Percentiles rank a stretch among this genome's conserved stretches.
Conservation (phyloP, 1,139 yeast species). For the Suhomyces choctaworum region DNA sequence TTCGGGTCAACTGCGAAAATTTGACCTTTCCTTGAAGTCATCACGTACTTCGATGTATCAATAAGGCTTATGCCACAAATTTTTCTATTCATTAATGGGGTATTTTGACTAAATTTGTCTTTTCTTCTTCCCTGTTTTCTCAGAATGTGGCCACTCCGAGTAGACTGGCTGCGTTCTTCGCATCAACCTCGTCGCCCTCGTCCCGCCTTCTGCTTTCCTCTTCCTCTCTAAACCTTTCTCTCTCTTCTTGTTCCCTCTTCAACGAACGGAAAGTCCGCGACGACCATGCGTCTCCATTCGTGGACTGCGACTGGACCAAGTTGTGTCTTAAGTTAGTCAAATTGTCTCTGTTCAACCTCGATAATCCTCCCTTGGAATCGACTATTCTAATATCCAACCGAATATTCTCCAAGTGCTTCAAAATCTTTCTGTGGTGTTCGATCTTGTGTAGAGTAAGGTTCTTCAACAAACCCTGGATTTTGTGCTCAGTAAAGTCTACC, state of each 20-base stretch:
- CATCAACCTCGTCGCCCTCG: constrained; percentile 55
- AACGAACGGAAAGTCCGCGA: constrained; percentile 63
- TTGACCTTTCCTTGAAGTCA: too few species aligned
- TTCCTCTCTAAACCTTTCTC: constrained; percentile 17
- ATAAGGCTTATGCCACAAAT: too few species aligned
- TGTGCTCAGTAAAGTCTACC: constrained; percentile 54
- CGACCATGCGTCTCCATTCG: constrained; percentile 62
- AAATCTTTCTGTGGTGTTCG: constrained; percentile 81
- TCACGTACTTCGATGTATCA: too few species aligned
- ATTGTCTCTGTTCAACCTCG: constrained; percentile 78
- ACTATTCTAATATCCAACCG: constrained; percentile 74
- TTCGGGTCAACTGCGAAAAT: too few species aligned
- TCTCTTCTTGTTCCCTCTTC: constrained; percentile 35
- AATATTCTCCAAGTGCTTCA: constrained; percentile 73
- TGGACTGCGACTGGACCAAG: constrained; percentile 49
- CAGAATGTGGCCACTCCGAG: constrained; percentile 76
- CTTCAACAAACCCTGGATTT: constrained; percentile 55
- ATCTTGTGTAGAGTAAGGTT: constrained; percentile 69
- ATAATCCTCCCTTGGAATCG: constrained; percentile 78
- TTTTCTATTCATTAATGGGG: too few species aligned
- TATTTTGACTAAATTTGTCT: too few species aligned
- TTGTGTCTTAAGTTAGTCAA: constrained; percentile 49
- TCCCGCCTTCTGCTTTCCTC: constrained; percentile 21
- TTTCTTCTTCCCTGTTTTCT: too few species aligned
- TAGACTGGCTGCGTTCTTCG: constrained; percentile 77